Evolutionary conservation across 1,284 basidiomycete genomes (phyloP), one percentile per base, ranked within the genome.

Genomic region (Ustilago curta): DNA sequence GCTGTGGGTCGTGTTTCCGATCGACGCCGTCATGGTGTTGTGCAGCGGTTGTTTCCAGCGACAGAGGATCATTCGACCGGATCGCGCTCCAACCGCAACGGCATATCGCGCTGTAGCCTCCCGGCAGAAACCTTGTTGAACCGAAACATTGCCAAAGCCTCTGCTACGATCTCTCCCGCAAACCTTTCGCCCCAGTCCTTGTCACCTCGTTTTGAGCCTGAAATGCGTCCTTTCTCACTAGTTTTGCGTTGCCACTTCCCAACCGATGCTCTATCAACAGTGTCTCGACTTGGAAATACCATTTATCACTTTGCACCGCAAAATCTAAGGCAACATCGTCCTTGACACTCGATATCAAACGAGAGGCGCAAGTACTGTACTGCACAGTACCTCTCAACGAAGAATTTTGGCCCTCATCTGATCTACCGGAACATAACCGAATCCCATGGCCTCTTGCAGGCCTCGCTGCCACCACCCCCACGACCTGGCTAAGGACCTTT

Each of bases 21-120:
- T 12, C 2, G 31, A 12, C 8, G 12, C 12, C 6, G 9, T 2
- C 8, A 32, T 32, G 31, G 31, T 32, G 8, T 32, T 12, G 8
- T 8, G 31, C 8, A 8, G 35, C 4, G 14, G 16, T 12, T 14
- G 11, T 1, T 14, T 16, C 16, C 35, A 37, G 32, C 59, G 40
- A 54, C 62, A 44, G 8, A 48, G 52, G 49, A 64, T 45, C 55
- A n/a, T 64, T 64, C 9, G 25, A n/a, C 29, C 19, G 27, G 21
- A 64, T 54, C 23, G n/a, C 37, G 25, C 8, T 43, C n/a, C 12
- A 59, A 7, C 9, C 31, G 8, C 21, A 58, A 35, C 21, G 19
- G 12, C 7, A 14, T 29, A 23, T 25, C 25, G 2, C 39, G 37
- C 1, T n/a, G 37, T 32, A 18, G 56, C 56, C 25, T 31, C 56